These are phyloP conservation scores for Paramecium octaurelia DNA, from an alignment of 73 alveolate genomes.

Conservation along the genomic window DNA sequence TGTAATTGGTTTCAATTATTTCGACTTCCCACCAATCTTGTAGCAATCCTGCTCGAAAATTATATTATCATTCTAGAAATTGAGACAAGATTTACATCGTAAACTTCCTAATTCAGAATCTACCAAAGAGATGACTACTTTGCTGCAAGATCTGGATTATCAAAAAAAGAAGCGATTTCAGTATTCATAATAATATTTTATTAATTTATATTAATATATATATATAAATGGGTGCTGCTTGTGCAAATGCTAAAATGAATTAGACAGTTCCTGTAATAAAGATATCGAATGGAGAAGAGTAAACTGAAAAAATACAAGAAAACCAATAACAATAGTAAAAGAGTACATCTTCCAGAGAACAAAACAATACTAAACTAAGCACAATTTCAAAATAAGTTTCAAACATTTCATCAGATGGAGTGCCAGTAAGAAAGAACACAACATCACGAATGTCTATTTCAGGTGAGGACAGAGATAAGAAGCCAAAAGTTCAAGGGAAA, in stretches of 20 bases:
- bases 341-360: neutral
- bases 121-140: neutral
- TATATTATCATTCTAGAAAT: neutral
- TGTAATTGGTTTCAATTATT: neutral
- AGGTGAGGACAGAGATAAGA: neutral
- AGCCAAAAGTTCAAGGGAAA: neutral
- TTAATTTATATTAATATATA: neutral
- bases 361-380: neutral
- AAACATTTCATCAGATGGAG: slow-evolving; percentile 3
- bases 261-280: slow-evolving; percentile 1
- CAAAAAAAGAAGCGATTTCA: slow-evolving; percentile 30
- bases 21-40: neutral
- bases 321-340: neutral
- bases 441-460: neutral
- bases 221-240: slow-evolving; percentile 24
- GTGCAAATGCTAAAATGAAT: slow-evolving; percentile 25
- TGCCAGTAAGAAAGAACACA: neutral
- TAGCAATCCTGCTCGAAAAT: neutral
- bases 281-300: neutral
- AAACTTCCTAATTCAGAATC: neutral
- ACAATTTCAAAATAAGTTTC: slow-evolving; percentile 24
- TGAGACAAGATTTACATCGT: neutral
- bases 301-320: neutral
- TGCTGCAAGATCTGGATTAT: neutral
- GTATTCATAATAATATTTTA: neutral